Evolutionary conservation across 2,329 filamentous ascomycete genomes (phyloP), one percentile per base, ranked within the genome.

Genomic region (Diaporthe humulicola): DNA sequence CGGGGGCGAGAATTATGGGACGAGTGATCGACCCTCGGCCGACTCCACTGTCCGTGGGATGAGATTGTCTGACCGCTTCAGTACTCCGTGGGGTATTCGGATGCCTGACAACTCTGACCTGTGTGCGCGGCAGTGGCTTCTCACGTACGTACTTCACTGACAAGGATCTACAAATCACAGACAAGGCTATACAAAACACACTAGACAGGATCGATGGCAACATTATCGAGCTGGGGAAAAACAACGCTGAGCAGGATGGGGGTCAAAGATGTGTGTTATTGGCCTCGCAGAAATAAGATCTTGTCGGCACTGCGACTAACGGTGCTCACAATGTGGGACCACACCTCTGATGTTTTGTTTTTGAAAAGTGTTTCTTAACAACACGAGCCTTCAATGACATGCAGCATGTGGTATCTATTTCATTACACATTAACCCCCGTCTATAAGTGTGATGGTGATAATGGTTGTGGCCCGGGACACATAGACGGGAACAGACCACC

Each of bases 351-450:
- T 25, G n/a, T 69, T 33, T 22, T 40, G 33, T 40, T 52, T 52
- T 67, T 54, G 45, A 40, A 69, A 40, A 10, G 48, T 52, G 45
- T 69, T 40, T 69, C 30, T 52, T 40, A 30, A 54, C 30, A 69
- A 69, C 30, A 69, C 64, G 8, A 40, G 64, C 64, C 64, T 69
- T 69, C 45, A 54, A 28, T 54, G 48, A 69, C 70, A 56, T 56
- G 48, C 54, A 64, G 54, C 57, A 56, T 54, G 57, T 54, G 57
- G 70, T 58, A 64, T 72, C 70, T 64, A 64, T 72, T 64, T 72
- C 70, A 72, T 72, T 72, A 72, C 70, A 72, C 57, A 72, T 72
- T 72, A 72, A 72, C 25, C 48, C 70, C 70, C 70, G 33, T 64
- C 70, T 64, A 64, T 64, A 33, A 56, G 25, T 54, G 52, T 45